phyloP scores from a whole-genome alignment of 2,329 filamentous ascomycete genomes.

The Fonsecaea erecta region DNA sequence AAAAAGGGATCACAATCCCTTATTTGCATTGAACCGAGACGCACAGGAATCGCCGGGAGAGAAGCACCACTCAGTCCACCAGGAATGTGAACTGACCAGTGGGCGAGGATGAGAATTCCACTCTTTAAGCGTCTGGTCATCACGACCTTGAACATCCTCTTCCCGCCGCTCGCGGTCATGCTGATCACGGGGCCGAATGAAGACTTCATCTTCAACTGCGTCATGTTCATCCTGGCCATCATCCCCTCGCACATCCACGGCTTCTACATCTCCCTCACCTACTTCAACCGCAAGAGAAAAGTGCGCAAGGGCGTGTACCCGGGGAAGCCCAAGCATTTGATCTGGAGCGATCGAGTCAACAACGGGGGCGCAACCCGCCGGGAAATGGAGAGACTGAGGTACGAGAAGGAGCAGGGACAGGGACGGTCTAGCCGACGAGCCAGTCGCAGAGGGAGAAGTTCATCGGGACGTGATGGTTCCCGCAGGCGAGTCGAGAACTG shows the following conservation, averaged over 20 bases:
- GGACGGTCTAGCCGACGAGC: conserved; percentile 21
- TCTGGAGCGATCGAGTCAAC: conserved; percentile 44
- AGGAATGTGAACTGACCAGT: not conserved
- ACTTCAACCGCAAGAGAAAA: conserved; percentile 46
- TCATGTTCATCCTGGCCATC: conserved; percentile 48
- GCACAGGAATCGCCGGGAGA: not conserved
- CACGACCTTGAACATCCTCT: conserved; percentile 47
- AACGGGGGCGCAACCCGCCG: conserved; percentile 45
- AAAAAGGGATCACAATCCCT: not conserved
- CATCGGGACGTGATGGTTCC: not conserved
- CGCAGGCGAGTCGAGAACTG: conserved; percentile 18
- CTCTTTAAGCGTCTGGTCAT: conserved; percentile 44
- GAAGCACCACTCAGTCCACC: not conserved
- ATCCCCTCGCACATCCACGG: conserved; percentile 49
- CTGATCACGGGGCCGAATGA: conserved; percentile 45
- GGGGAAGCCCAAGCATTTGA: conserved; percentile 43
- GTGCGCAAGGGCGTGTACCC: conserved; percentile 47
- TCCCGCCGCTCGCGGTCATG: conserved; percentile 46
- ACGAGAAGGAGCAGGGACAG: conserved; percentile 29
- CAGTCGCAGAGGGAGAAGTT: conserved; percentile 6
- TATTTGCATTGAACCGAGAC: not conserved
- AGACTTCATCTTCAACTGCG: conserved; percentile 46
- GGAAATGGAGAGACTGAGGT: conserved; percentile 41
- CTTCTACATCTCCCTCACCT: conserved; percentile 49
- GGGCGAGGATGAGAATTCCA: conserved; percentile 30